Base-by-base conservation (phyloP, 176 grass and related monocot genomes). In the Bothriochloa decipiens region DNA sequence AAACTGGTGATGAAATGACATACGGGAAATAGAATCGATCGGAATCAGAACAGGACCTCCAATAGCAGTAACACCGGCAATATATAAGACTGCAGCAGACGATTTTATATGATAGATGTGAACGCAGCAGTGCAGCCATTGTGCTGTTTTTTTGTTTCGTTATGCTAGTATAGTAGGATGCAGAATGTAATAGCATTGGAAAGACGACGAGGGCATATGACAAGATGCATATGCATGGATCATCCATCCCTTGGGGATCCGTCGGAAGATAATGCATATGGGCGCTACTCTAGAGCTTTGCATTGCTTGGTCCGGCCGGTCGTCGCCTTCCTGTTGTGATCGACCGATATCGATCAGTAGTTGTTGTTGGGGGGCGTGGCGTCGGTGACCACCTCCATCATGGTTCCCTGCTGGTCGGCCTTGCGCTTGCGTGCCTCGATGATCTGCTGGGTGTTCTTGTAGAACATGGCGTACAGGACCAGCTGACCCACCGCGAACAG, bases 361-460 rank as follows among this genome's bases (percentile, higher is more conserved):
- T 15, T 29, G 37, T 28, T 41, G 75, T 79, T 77, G 65, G 22
- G n/a, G 6, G 29, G n/a, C 90, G 83, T 83, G 22, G 27, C 79
- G 46, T 90, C 87, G 60, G 80, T 89, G 64, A 93, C 92, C 78
- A 96, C 90, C 74, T 91, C 89, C 5, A 83, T 86, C 83, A 93
- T 74, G 72, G 84, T 87, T 27, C 90, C 71, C 20, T 91, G 79
- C 15, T 91, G 79, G 47, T 79, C 87, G 41, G 33, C 78, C 87
- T 94, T 94, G 84, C 72, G 86, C 88, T 89, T 88, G 45, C 90
- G 68, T 25, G 83, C 91, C 81, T 90, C 91, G 16, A 91, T 89
- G 85, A 96, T 94, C 72, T 88, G 33, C 88, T 92, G 75, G 1
- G 91, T 99, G 20, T 93, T 94, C 83, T 91, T 94, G 96, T 96